A percentile compares a stretch with the other conserved stretches of the same genome.
Conservation (phyloP, 225 moss, liverwort and hornwort genomes). For the Marchantia paleacea region DNA sequence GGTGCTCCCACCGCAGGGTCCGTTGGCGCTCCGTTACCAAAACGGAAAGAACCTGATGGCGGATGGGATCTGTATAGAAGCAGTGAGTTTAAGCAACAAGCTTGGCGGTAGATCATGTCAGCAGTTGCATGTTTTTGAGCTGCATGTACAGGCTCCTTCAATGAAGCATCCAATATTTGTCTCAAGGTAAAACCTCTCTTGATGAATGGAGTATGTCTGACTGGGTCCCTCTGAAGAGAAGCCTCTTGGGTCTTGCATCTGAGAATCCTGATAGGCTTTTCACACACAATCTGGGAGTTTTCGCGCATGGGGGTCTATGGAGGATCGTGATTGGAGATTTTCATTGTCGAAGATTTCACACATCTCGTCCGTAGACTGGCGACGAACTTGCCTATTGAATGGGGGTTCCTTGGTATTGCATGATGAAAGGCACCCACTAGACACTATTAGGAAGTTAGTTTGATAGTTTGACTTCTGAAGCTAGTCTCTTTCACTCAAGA, state of each 20-base stretch:
- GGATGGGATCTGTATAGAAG: constrained; percentile 75
- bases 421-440: constrained; percentile 9
- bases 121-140: constrained; percentile 38
- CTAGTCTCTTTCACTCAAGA: background rate
- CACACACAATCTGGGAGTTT: background rate
- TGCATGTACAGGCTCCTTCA: constrained; percentile 69
- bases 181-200: constrained; percentile 1
- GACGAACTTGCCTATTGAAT: background rate
- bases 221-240: background rate
- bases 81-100: constrained; percentile 61
- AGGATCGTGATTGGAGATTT: background rate
- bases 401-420: background rate
- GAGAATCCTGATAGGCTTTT: background rate
- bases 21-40: constrained; percentile 48
- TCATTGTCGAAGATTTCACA: background rate
- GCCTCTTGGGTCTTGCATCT: background rate
- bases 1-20: constrained; percentile 41
- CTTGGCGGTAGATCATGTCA: constrained; percentile 66
- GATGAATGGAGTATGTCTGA: constrained; percentile 12
- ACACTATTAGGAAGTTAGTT: background rate
- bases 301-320: background rate
- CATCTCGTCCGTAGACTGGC: background rate
- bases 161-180: constrained; percentile 32
- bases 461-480: background rate
- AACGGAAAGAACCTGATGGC: constrained; percentile 94